Conservation (phyloP, 441 rosid genomes). For the Brassica balearica region DNA sequence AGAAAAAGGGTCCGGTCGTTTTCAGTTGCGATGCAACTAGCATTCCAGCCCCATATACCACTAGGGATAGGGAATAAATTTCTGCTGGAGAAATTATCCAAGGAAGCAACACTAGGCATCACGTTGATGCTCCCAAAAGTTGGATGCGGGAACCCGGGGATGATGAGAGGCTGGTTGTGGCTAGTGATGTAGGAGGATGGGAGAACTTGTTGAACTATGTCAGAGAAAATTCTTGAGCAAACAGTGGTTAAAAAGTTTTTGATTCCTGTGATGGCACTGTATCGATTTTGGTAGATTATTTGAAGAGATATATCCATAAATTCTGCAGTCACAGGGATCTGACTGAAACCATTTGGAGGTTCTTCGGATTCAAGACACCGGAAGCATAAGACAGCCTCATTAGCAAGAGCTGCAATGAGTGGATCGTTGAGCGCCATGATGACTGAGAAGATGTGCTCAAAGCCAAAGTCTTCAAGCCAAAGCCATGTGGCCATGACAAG, state of each 20-base stretch:
- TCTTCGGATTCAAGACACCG: constrained; percentile 37
- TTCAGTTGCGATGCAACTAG: constrained; percentile 39
- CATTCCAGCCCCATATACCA: constrained; percentile 67
- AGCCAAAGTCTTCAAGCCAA: constrained; percentile 67
- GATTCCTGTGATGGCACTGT: constrained; percentile 57
- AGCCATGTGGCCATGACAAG: constrained; percentile 68
- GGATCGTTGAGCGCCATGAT: constrained; percentile 42
- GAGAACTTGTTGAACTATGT: constrained; percentile 48
- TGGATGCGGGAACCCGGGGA: constrained; percentile 62
- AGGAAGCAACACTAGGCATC: constrained; percentile 14
- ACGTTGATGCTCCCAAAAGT: constrained; percentile 51
- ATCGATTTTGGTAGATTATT: constrained; percentile 49
- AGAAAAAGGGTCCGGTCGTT: constrained; percentile 65
- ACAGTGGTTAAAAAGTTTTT: constrained; percentile 54
- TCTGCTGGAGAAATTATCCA: constrained; percentile 4
- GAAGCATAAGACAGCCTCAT: constrained; percentile 54
- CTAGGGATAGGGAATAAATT: constrained; percentile 24
- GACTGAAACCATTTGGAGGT: neutral
- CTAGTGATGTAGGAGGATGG: neutral
- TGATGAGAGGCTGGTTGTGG: constrained; percentile 34
- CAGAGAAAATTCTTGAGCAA: constrained; percentile 61
- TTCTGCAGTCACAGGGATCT: constrained; percentile 49
- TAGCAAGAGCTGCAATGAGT: constrained; percentile 46
- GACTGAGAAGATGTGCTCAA: constrained; percentile 46
- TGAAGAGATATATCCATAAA: constrained; percentile 41